Evolutionary conservation across 108 stramenopile species (phyloP).

Genomic region (Conticribra weissflogii): DNA sequence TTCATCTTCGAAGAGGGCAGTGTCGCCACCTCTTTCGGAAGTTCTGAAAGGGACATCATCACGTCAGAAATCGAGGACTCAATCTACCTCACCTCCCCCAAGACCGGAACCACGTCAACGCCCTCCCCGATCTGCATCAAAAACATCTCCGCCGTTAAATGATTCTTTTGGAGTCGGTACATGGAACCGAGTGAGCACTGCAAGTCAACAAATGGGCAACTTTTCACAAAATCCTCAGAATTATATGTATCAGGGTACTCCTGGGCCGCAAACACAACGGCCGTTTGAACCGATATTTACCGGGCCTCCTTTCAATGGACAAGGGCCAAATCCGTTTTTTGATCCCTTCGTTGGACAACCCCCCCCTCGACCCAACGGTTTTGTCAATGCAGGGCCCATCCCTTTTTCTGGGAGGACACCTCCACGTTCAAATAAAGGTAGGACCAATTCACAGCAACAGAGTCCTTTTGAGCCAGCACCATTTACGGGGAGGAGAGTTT

Average conservation of each 20-base stretch:
- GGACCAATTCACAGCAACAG: too few relatives aligned
- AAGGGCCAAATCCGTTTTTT: too few relatives aligned
- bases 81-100: conserved; percentile 25
- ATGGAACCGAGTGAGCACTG: conserved; percentile 11
- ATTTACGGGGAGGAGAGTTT: conserved; percentile 5
- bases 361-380: background rate
- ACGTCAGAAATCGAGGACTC: conserved; percentile 17
- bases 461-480: conserved; percentile 16
- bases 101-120: conserved; percentile 17
- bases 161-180: conserved; percentile 30
- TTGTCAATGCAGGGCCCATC: too few relatives aligned
- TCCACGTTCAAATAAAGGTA: too few relatives aligned
- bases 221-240: background rate
- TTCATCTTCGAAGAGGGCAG: conserved; percentile 2
- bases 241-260: background rate
- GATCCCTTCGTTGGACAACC: background rate
- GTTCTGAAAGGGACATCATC: conserved; percentile 36
- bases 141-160: conserved; percentile 25
- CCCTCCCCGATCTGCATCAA: conserved; percentile 33
- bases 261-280: background rate
- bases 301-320: too few relatives aligned
- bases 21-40: conserved; percentile 30
- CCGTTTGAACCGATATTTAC: background rate
- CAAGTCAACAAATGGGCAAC: conserved; percentile 13
- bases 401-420: too few relatives aligned